phyloP scores from a whole-genome alignment of 345 rosid genomes.

The Carallia pectinifolia region DNA sequence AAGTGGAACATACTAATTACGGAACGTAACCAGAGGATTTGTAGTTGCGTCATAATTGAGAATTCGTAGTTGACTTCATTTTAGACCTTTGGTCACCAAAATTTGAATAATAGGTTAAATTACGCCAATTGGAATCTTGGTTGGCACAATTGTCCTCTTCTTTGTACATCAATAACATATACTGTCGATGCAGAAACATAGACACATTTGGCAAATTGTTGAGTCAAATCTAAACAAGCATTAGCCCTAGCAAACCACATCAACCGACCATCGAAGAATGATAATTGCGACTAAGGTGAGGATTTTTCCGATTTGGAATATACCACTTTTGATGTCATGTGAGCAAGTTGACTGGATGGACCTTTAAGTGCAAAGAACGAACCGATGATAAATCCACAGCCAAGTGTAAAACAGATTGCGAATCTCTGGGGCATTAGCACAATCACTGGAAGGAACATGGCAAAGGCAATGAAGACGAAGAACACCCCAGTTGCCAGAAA shows the following conservation, averaged over 20 bases:
- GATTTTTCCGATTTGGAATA: neutral
- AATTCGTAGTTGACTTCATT: too few relatives aligned
- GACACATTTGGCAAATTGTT: too few relatives aligned
- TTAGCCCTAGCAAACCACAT: neutral
- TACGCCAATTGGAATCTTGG: too few relatives aligned
- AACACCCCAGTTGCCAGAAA: constrained; percentile 76
- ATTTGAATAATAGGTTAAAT: too few relatives aligned
- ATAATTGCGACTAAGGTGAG: neutral
- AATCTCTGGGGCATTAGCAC: constrained; percentile 94
- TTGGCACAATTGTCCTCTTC: too few relatives aligned
- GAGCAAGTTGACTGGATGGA: constrained; percentile 67
- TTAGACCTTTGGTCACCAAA: too few relatives aligned
- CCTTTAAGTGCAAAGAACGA: constrained; percentile 93
- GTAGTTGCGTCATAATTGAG: too few relatives aligned
- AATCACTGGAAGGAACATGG: constrained; percentile 91
- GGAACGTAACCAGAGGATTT: too few relatives aligned
- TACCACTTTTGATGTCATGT: constrained; percentile 92
- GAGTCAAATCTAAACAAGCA: too few relatives aligned
- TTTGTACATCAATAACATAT: too few relatives aligned
- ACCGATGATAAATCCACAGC: constrained; percentile 78
- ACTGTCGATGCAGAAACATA: too few relatives aligned
- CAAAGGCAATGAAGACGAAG: constrained; percentile 78
- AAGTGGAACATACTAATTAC: too few relatives aligned
- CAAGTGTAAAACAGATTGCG: constrained; percentile 87
- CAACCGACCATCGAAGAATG: neutral